A percentile compares a stretch with the other conserved stretches of the same genome.
Conservation (phyloP, 2,329 filamentous ascomycete genomes). For the Fusarium subtropicale region DNA sequence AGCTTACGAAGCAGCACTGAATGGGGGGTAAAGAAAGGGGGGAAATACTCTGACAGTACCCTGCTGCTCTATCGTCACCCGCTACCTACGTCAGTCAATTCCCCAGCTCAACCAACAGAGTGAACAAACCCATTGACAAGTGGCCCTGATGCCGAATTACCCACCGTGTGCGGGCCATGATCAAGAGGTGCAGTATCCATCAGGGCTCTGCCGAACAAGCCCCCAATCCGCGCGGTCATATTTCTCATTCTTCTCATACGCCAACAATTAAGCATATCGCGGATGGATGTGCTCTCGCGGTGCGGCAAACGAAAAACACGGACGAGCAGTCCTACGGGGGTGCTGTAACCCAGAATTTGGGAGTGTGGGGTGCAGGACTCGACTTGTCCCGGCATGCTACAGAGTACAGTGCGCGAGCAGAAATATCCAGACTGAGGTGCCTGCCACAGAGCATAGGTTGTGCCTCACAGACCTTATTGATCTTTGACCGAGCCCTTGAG, state of each 20-base stretch:
- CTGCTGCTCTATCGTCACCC: not conserved
- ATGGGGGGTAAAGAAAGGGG: not conserved
- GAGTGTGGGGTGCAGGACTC: not conserved
- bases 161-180: too few relatives aligned
- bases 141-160: not conserved
- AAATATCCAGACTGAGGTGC: not conserved
- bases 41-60: too few relatives aligned
- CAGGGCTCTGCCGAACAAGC: not conserved
- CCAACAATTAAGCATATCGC: too few relatives aligned
- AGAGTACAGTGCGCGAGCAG: not conserved
- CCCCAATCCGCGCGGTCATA: not conserved
- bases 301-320: not conserved
- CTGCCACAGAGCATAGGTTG: too few relatives aligned
- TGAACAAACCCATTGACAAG: not conserved
- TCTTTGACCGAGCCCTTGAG: too few relatives aligned
- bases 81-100: not conserved
- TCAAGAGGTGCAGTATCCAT: too few relatives aligned
- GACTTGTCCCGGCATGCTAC: not conserved
- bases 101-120: not conserved
- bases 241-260: too few relatives aligned
- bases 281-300: not conserved
- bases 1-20: not conserved
- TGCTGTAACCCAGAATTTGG: not conserved
- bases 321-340: not conserved
- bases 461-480: too few relatives aligned